Evolutionary conservation across 2,329 filamentous ascomycete genomes (phyloP).

Genomic region (Neonectria hederae): DNA sequence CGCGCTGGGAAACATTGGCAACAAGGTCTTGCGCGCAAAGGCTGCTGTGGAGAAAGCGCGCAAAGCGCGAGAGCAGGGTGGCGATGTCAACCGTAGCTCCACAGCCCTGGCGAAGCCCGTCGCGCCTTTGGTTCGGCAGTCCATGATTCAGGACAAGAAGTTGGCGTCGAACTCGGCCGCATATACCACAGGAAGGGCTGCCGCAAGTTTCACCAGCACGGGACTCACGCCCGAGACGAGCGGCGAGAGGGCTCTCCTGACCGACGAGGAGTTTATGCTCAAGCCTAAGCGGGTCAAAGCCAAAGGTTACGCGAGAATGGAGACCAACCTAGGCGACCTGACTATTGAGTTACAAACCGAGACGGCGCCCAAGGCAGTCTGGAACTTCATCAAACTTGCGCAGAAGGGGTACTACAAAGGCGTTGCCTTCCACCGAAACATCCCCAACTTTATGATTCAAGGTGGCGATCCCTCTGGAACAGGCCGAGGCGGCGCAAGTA

Average conservation of each 20-base stretch:
- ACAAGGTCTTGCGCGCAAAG: constrained; percentile 90
- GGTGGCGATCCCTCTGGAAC: constrained; percentile 94
- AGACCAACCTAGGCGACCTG: constrained; percentile 84
- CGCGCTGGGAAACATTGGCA: constrained; percentile 79
- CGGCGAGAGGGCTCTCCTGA: constrained; percentile 83
- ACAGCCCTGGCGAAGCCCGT: constrained; percentile 53
- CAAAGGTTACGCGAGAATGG: constrained; percentile 90
- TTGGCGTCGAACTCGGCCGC: constrained; percentile 84
- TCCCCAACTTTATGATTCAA: constrained; percentile 97
- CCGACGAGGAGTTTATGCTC: constrained; percentile 96
- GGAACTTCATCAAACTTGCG: constrained; percentile 92
- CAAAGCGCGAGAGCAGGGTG: constrained; percentile 72
- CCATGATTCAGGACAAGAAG: constrained; percentile 64
- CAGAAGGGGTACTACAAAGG: constrained; percentile 90
- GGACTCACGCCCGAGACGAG: constrained; percentile 93
- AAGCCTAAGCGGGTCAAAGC: constrained; percentile 87
- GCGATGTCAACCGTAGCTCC: constrained; percentile 64
- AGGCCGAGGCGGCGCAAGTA: constrained; percentile 85
- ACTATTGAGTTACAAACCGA: constrained; percentile 93
- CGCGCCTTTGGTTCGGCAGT: constrained; percentile 43
- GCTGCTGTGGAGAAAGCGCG: constrained; percentile 93
- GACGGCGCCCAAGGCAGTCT: constrained; percentile 90
- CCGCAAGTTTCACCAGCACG: constrained; percentile 94
- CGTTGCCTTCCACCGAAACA: constrained; percentile 90
- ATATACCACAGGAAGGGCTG: constrained; percentile 90